phyloP scores from a whole-genome alignment of 768 basidiomycete species.

The Hebeloma cylindrosporum region DNA sequence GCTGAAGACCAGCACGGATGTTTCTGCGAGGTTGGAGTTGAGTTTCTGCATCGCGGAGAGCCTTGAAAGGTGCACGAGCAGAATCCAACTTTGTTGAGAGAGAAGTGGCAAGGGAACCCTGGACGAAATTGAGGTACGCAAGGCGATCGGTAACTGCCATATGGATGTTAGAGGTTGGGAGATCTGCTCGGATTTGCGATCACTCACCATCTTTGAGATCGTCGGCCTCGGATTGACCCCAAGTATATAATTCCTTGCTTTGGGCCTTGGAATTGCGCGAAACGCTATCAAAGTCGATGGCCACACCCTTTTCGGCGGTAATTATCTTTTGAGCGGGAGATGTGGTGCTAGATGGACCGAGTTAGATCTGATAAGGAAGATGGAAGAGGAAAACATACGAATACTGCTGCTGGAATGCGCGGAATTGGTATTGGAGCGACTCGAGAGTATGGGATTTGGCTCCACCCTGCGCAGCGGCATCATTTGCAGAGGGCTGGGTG shows the following conservation, averaged over 20 bases:
- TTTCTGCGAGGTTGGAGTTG: slow-evolving; percentile 61
- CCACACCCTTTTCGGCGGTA: slow-evolving; percentile 74
- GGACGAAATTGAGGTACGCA: slow-evolving; percentile 78
- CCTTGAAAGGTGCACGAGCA: slow-evolving; percentile 68
- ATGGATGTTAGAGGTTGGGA: slow-evolving; percentile 7
- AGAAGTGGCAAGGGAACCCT: slow-evolving; percentile 62
- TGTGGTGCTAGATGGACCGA: slow-evolving; percentile 42
- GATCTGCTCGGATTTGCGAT: slow-evolving; percentile 3
- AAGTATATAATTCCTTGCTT: slow-evolving; percentile 84
- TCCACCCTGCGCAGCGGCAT: slow-evolving; percentile 41
- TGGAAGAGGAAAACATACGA: slow-evolving; percentile 39
- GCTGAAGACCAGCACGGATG: slow-evolving; percentile 53
- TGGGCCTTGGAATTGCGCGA: slow-evolving; percentile 66
- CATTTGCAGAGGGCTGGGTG: slow-evolving; percentile 42
- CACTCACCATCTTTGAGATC: slow-evolving; percentile 76
- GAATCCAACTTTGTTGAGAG: slow-evolving; percentile 63
- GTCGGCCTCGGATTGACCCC: slow-evolving; percentile 71
- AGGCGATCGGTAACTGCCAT: slow-evolving; percentile 71
- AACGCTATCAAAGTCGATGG: slow-evolving; percentile 69
- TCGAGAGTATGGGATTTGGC: slow-evolving; percentile 58
- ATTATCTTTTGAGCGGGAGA: slow-evolving; percentile 76
- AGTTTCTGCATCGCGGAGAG: slow-evolving; percentile 68
- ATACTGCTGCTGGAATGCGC: slow-evolving; percentile 74
- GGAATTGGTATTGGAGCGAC: slow-evolving; percentile 68
- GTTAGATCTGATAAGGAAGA: slow-evolving; percentile 1